Conservation (phyloP, 371 early-diverging fungal species). For the Syncephalastrum sp. region DNA sequence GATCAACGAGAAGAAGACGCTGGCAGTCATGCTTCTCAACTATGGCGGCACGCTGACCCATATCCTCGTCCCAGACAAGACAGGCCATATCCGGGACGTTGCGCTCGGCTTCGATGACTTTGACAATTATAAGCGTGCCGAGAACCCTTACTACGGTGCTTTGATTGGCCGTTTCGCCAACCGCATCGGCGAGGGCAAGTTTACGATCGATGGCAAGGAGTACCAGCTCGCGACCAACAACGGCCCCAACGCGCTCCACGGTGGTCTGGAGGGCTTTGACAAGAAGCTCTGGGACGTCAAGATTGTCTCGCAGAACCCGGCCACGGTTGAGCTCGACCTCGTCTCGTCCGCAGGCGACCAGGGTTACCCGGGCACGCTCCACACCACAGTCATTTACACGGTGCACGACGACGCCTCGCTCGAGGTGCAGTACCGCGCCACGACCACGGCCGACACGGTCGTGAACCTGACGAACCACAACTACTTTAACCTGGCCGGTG, state of each 20-base stretch:
- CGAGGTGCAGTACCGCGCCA: slow-evolving; percentile 35
- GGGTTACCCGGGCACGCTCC: slow-evolving; percentile 44
- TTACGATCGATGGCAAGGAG: slow-evolving; percentile 36
- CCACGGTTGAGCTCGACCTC: slow-evolving; percentile 44
- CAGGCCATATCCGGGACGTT: slow-evolving; percentile 41
- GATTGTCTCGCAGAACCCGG: slow-evolving; percentile 36
- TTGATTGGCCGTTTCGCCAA: slow-evolving; percentile 51
- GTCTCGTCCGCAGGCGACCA: slow-evolving; percentile 48
- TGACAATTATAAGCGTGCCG: slow-evolving; percentile 36
- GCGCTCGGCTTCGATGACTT: slow-evolving; percentile 46
- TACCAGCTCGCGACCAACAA: slow-evolving; percentile 38
- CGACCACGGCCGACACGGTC: slow-evolving; percentile 32
- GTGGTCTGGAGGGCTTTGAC: slow-evolving; percentile 49
- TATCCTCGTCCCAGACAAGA: slow-evolving; percentile 47
- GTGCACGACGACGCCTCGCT: slow-evolving; percentile 37
- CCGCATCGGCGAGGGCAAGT: slow-evolving; percentile 43
- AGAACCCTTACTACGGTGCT: slow-evolving; percentile 49
- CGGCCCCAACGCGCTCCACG: slow-evolving; percentile 44
- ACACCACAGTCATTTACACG: slow-evolving; percentile 39
- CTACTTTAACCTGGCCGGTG: slow-evolving; percentile 55
- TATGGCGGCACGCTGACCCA: slow-evolving; percentile 46
- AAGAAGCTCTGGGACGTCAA: slow-evolving; percentile 41
- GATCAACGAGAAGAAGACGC: slow-evolving; percentile 40
- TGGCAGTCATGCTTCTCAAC: slow-evolving; percentile 49
- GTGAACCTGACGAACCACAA: slow-evolving; percentile 41